A percentile compares a stretch with the other conserved stretches of the same genome.
Evolutionary conservation across 805 yeast species (phyloP).

Genomic region (Allodekkera sacchari): DNA sequence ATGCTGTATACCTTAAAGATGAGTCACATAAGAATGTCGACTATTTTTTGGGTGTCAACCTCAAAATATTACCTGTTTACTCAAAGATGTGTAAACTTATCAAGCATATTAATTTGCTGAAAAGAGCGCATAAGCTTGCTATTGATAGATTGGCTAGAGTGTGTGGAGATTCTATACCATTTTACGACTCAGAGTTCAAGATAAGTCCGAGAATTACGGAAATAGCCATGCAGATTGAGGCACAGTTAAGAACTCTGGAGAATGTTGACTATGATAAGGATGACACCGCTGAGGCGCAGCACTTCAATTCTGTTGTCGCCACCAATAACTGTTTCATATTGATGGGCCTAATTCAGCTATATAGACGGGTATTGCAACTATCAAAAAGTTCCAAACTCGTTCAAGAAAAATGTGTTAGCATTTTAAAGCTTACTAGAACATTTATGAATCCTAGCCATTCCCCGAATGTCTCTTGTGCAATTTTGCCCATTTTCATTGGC

Average conservation of each 20-base stretch:
- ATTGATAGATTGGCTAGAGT: background rate
- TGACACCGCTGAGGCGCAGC: slow-evolving; percentile 3
- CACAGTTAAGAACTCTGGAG: slow-evolving; percentile 22
- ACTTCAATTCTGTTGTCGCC: slow-evolving; percentile 27
- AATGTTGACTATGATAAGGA: slow-evolving; percentile 7
- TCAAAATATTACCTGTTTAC: slow-evolving; percentile 49
- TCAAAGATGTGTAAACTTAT: slow-evolving; percentile 39
- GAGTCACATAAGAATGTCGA: slow-evolving; percentile 42
- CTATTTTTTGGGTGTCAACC: slow-evolving; percentile 58
- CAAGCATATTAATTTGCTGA: slow-evolving; percentile 19
- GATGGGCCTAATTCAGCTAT: slow-evolving; percentile 47
- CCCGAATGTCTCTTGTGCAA: slow-evolving; percentile 46
- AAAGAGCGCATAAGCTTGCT: slow-evolving; percentile 5
- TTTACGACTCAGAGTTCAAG: slow-evolving; percentile 3
- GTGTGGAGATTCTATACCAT: background rate
- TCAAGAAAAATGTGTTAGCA: slow-evolving; percentile 37
- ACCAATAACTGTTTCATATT: slow-evolving; percentile 46
- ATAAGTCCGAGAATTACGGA: slow-evolving; percentile 16
- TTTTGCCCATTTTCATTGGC: slow-evolving; percentile 48
- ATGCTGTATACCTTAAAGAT: slow-evolving; percentile 10
- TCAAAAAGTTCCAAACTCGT: slow-evolving; percentile 38
- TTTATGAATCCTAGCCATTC: slow-evolving; percentile 34
- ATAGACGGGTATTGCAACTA: slow-evolving; percentile 43
- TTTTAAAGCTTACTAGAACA: slow-evolving; percentile 28
- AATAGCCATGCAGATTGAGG: slow-evolving; percentile 33